Conservation (phyloP, 225 moss, liverwort and hornwort genomes). For the Physcomitrellopsis africana region DNA sequence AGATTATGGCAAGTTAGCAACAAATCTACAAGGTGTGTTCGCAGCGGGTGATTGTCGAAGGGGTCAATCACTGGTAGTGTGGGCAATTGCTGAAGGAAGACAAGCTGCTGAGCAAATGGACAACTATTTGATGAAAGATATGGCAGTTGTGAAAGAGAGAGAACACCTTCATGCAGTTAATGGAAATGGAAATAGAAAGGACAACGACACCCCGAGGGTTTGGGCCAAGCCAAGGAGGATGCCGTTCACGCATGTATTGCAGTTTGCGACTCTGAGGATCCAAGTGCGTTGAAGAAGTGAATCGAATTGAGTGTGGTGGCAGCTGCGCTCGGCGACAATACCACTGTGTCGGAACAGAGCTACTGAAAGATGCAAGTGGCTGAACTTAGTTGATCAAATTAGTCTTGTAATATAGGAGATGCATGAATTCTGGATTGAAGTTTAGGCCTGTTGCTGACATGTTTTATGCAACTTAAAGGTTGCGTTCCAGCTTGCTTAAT, state of each 20-base stretch:
- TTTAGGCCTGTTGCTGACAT: no score
- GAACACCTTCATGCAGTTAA: slow-evolving; percentile 17
- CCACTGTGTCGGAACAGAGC: slow-evolving; percentile 64
- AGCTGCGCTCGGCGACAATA: slow-evolving; percentile 64
- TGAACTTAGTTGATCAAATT: background rate
- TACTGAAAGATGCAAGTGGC: slow-evolving; percentile 27
- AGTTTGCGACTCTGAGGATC: slow-evolving; percentile 50
- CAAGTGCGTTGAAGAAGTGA: slow-evolving; percentile 46
- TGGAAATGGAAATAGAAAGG: slow-evolving; percentile 30
- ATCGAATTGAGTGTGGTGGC: slow-evolving; percentile 69
- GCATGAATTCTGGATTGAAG: no score
- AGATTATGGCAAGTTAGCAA: slow-evolving; percentile 65
- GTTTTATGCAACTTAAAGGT: no score
- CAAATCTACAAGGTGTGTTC: slow-evolving; percentile 79
- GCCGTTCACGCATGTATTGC: slow-evolving; percentile 62
- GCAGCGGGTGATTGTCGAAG: slow-evolving; percentile 88
- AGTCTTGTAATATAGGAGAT: no score
- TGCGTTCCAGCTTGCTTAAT: no score
- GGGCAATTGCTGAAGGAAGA: slow-evolving; percentile 87
- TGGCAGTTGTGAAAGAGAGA: slow-evolving; percentile 27
- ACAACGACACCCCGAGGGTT: slow-evolving; percentile 52
- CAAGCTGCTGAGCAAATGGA: slow-evolving; percentile 77
- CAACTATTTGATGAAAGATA: slow-evolving; percentile 58
- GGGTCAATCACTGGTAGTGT: slow-evolving; percentile 85
- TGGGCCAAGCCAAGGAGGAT: slow-evolving; percentile 55